Conservation (phyloP, 805 yeast species). For the Yarrowia phangngaensis region DNA sequence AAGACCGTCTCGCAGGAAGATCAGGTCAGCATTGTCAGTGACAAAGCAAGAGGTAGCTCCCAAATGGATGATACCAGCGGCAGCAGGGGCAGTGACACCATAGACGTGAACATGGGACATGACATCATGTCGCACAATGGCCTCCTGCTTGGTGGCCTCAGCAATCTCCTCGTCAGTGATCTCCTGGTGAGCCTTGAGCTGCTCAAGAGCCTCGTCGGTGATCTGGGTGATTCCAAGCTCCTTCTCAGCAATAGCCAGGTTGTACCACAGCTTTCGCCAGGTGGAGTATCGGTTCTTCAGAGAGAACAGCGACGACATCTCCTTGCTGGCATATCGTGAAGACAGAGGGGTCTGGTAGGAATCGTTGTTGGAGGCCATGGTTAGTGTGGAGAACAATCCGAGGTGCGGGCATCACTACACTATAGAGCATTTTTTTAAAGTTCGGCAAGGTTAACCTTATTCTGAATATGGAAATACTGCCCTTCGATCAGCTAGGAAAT, state of each 20-base stretch:
- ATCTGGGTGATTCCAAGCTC: conserved; percentile 81
- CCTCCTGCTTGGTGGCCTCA: conserved; percentile 87
- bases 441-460: conserved; percentile 19
- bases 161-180: conserved; percentile 92
- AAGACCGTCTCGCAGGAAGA: conserved; percentile 92
- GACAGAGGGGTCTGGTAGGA: conserved; percentile 89
- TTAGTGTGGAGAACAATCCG: not conserved
- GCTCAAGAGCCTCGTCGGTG: conserved; percentile 85
- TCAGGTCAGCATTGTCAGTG: conserved; percentile 96
- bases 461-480: too few species aligned
- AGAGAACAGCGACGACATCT: conserved; percentile 92
- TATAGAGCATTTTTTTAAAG: conserved; percentile 21
- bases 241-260: conserved; percentile 91
- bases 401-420: conserved; percentile 1
- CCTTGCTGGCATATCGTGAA: conserved; percentile 95
- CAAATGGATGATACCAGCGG: conserved; percentile 95
- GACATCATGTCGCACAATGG: conserved; percentile 97
- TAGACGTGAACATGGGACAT: conserved; percentile 98
- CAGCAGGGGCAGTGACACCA: conserved; percentile 89
- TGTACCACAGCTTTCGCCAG: conserved; percentile 97
- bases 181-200: conserved; percentile 70
- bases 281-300: conserved; percentile 91
- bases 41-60: conserved; percentile 98
- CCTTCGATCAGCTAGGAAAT: too few species aligned
- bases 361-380: conserved; percentile 47